A percentile compares a stretch with the other conserved stretches of the same genome.
Evolutionary conservation across 1,284 basidiomycete genomes (phyloP).

Genomic region (Ceratobasidium sp.): DNA sequence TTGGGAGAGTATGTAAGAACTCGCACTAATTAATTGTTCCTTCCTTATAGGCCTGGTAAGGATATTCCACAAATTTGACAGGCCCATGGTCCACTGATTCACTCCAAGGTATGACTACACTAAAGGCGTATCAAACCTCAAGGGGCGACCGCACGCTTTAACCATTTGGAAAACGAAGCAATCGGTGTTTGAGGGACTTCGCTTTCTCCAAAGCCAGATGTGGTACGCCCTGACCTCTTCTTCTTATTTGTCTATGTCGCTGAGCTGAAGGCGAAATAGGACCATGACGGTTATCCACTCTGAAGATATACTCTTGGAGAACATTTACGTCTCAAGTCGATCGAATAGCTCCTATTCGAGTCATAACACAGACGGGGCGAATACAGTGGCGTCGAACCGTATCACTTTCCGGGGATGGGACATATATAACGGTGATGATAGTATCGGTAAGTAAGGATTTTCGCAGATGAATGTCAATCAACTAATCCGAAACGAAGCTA

Average conservation of each 20-base stretch:
- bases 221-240: slow-evolving; percentile 46
- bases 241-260: too few relatives aligned
- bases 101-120: slow-evolving; percentile 51
- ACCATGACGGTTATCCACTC: slow-evolving; percentile 49
- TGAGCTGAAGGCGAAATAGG: background rate
- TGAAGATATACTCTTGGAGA: slow-evolving; percentile 47
- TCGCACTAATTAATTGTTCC: too few relatives aligned
- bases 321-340: slow-evolving; percentile 50
- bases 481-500: slow-evolving; percentile 41
- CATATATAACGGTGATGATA: slow-evolving; percentile 48
- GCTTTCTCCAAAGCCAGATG: slow-evolving; percentile 51
- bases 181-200: slow-evolving; percentile 47
- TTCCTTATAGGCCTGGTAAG: slow-evolving; percentile 37
- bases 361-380: slow-evolving; percentile 50
- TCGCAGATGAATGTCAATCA: background rate
- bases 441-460: slow-evolving; percentile 5
- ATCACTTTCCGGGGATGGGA: slow-evolving; percentile 50
- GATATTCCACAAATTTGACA: background rate
- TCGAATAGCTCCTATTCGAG: slow-evolving; percentile 46
- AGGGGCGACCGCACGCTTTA: slow-evolving; percentile 48
- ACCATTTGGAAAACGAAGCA: slow-evolving; percentile 48
- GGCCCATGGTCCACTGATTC: background rate
- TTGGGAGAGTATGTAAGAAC: background rate
- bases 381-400: slow-evolving; percentile 48
- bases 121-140: slow-evolving; percentile 48